Base-by-base conservation (phyloP, 2,329 filamentous ascomycete genomes). In the Aphanoascus verrucosus region DNA sequence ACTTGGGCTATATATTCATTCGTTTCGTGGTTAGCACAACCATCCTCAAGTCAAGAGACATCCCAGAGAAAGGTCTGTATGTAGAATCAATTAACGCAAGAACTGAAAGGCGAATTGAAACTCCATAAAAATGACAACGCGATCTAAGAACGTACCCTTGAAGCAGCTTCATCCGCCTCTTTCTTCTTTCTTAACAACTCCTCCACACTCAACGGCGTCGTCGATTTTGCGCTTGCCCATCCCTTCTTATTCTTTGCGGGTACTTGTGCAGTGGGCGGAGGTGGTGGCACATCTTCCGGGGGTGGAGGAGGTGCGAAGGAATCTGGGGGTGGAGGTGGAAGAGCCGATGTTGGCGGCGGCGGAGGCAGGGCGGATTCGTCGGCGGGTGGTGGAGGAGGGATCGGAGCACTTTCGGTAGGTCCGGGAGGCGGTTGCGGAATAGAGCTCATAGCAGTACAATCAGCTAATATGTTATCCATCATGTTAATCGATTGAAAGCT, bases 121-220 rank as follows among this genome's bases (percentile, higher is more conserved):
- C n/a, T 20, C 20, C n/a, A n/a, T n/a, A 41, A 20, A 31, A 48
- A 49, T n/a, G 9, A 34, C n/a, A 37, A 15, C 7, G 12, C 20
- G 40, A 20, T 52, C 41, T 38, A 31, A 20, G 43, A 42, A 56
- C 69, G 60, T 72, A 81, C 78, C 71, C 93, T 95, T 53, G 87
- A 80, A 8, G 88, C 85, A 14, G 85, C 88, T 35, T 85, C 86
- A 69, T 93, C 88, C 28, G 86, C 85, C 57, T 87, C 88, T 65
- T 86, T 87, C 76, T 94, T 94, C 72, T 90, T 85, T 60, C 82
- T 81, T 19, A 95, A 72, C 3, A 95, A 78, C 62, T 94, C 86
- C 69, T 95, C 89, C 54, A 95, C 84, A 65, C 88, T 90, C 46
- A 94, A 74, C 7, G 86, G 86, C 5, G 66, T 65, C 2, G 61